Evolutionary conservation across 805 yeast species (phyloP).

Genomic region (Pichia kluyveri): DNA sequence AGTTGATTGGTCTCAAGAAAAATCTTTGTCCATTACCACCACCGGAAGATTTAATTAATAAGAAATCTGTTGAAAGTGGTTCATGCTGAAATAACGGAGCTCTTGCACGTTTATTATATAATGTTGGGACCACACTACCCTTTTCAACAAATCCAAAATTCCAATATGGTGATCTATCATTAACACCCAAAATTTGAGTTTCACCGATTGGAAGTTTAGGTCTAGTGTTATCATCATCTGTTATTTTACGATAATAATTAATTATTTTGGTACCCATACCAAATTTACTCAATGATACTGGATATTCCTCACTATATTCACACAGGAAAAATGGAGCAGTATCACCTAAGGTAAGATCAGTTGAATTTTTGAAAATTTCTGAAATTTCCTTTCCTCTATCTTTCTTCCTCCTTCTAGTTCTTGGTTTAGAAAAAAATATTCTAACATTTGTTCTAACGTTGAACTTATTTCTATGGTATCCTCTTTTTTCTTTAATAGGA

Average conservation of each 20-base stretch:
- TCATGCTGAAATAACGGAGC: slow-evolving; percentile 94
- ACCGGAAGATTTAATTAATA: slow-evolving; percentile 72
- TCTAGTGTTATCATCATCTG: slow-evolving; percentile 71
- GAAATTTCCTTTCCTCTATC: slow-evolving; percentile 77
- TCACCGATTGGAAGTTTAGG: slow-evolving; percentile 90
- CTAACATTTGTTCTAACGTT: slow-evolving; percentile 68
- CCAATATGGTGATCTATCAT: slow-evolving; percentile 97
- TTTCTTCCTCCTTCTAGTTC: slow-evolving; percentile 74
- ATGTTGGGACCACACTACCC: slow-evolving; percentile 87
- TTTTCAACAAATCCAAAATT: slow-evolving; percentile 94
- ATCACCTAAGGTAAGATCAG: slow-evolving; percentile 79
- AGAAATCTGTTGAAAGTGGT: slow-evolving; percentile 65
- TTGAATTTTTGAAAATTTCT: slow-evolving; percentile 61
- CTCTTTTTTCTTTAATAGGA: slow-evolving; percentile 57
- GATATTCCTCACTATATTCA: slow-evolving; percentile 89
- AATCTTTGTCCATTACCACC: slow-evolving; percentile 60
- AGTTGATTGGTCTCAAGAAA: slow-evolving; percentile 59
- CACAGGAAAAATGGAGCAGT: slow-evolving; percentile 65
- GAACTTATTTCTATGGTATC: slow-evolving; percentile 74
- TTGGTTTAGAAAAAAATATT: slow-evolving; percentile 67
- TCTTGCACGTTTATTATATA: slow-evolving; percentile 82
- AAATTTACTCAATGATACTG: slow-evolving; percentile 71
- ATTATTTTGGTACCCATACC: slow-evolving; percentile 95
- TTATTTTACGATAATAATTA: slow-evolving; percentile 82
- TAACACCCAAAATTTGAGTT: slow-evolving; percentile 91